phyloP scores from a whole-genome alignment of 139 green algal species.

The Coelastrella sp. region DNA sequence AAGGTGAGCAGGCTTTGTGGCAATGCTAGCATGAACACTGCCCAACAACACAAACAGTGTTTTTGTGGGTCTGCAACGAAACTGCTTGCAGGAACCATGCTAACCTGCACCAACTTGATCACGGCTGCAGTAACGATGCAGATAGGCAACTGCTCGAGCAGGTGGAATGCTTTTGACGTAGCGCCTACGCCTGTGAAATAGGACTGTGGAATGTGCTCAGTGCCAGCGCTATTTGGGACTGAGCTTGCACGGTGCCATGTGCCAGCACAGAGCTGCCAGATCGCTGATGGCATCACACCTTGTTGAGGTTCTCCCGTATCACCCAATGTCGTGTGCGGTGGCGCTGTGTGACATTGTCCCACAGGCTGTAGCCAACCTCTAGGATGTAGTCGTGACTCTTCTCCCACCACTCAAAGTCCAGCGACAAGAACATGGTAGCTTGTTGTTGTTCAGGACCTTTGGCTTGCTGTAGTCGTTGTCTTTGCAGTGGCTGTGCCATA shows the following conservation, averaged over 20 bases:
- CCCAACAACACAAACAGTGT: too few relatives aligned
- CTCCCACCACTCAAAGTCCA: conserved; percentile 50
- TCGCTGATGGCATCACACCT: neutral
- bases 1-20: neutral
- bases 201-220: too few relatives aligned
- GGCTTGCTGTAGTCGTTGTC: neutral
- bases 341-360: conserved; percentile 26
- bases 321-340: conserved; percentile 40
- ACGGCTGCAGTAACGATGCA: too few relatives aligned
- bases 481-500: neutral
- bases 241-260: too few relatives aligned
- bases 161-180: too few relatives aligned
- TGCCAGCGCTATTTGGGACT: too few relatives aligned
- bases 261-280: too few relatives aligned
- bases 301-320: conserved; percentile 32
- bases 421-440: conserved; percentile 11
- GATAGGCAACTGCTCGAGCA: too few relatives aligned
- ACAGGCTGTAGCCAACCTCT: conserved; percentile 41
- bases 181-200: too few relatives aligned
- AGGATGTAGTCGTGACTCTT: conserved; percentile 9
- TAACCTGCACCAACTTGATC: too few relatives aligned
- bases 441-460: neutral
- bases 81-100: too few relatives aligned
- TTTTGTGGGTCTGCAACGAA: too few relatives aligned
- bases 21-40: neutral